Evolutionary conservation across 2,329 filamentous ascomycete species (phyloP).

Genomic region (Gliomastix tumulicola): DNA sequence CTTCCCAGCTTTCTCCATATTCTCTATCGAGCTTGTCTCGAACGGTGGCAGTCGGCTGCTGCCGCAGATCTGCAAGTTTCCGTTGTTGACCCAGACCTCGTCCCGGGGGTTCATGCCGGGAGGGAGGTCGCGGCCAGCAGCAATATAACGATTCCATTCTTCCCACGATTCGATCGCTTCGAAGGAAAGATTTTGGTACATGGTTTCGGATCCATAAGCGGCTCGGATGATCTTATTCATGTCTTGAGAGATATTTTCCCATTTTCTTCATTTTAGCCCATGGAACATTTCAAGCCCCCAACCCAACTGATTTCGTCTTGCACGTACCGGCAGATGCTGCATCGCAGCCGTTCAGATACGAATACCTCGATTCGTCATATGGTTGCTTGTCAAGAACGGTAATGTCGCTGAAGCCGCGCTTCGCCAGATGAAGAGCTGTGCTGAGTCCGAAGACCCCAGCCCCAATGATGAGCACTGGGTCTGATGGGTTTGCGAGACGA

Average conservation of each 20-base stretch:
- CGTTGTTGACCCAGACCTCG: conserved; percentile 28
- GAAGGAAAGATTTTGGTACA: conserved; percentile 36
- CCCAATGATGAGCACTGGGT: conserved; percentile 13
- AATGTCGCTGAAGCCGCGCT: conserved; percentile 35
- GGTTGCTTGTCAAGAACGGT: conserved; percentile 41
- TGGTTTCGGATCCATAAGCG: conserved; percentile 29
- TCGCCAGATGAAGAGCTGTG: conserved; percentile 21
- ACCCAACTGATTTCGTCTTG: background rate
- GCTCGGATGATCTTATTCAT: conserved; percentile 30
- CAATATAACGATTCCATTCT: conserved; percentile 34
- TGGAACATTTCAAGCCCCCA: too few relatives aligned
- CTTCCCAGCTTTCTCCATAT: conserved; percentile 25
- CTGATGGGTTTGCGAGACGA: background rate
- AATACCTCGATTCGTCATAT: conserved; percentile 30
- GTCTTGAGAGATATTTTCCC: conserved; percentile 11
- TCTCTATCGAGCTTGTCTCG: conserved; percentile 25
- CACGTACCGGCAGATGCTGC: conserved; percentile 30
- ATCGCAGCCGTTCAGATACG: conserved; percentile 31
- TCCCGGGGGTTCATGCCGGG: conserved; percentile 26
- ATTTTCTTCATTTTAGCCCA: background rate
- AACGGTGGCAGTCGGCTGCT: conserved; percentile 16
- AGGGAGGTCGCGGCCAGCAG: conserved; percentile 17
- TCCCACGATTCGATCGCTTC: conserved; percentile 34
- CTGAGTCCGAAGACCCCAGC: conserved; percentile 25
- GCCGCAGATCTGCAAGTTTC: conserved; percentile 19